Percentiles rank a stretch among this genome's conserved stretches.
These are phyloP conservation scores for Paramarasmius palmivorus DNA, from an alignment of 1,284 basidiomycete species.

Conservation along the genomic window DNA sequence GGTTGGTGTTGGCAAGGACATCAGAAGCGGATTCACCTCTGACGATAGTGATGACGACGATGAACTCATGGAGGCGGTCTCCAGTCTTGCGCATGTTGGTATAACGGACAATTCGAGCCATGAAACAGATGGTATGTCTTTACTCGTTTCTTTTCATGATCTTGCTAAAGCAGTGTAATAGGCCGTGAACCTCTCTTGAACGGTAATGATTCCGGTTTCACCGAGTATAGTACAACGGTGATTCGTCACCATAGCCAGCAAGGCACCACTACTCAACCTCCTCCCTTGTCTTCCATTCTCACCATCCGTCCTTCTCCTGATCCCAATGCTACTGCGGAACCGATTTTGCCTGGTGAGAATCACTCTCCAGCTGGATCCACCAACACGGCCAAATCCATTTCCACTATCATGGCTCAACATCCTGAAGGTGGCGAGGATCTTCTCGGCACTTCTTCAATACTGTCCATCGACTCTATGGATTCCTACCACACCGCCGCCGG, in stretches of 20 bases:
- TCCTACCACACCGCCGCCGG: constrained; percentile 69
- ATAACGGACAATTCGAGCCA: constrained; percentile 52
- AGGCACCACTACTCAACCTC: constrained; percentile 36
- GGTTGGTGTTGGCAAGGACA: constrained; percentile 65
- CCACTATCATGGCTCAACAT: constrained; percentile 29
- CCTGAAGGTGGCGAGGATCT: constrained; percentile 26
- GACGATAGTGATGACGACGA: constrained; percentile 62
- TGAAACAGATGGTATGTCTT: constrained; percentile 34
- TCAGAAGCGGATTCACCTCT: constrained; percentile 36
- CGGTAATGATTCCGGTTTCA: constrained; percentile 34
- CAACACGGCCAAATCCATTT: constrained; percentile 19
- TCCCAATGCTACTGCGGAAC: constrained; percentile 41
- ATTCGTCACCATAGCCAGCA: constrained; percentile 49
- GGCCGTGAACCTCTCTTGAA: constrained; percentile 62
- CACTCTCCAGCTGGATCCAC: constrained; percentile 26
- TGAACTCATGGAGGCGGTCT: constrained; percentile 70
- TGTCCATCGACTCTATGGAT: constrained; percentile 64
- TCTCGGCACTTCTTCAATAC: constrained; percentile 44
- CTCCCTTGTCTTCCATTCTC: constrained; percentile 71
- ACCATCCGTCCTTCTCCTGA: constrained; percentile 62
- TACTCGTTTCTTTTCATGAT: constrained; percentile 9
- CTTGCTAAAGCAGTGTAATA: constrained; percentile 16
- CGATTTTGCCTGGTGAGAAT: constrained; percentile 27
- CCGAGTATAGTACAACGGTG: constrained; percentile 71
- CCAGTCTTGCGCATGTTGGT: constrained; percentile 50